Base-by-base conservation (phyloP, 352 stramenopile species). In the Globisporangium paroecandrum region DNA sequence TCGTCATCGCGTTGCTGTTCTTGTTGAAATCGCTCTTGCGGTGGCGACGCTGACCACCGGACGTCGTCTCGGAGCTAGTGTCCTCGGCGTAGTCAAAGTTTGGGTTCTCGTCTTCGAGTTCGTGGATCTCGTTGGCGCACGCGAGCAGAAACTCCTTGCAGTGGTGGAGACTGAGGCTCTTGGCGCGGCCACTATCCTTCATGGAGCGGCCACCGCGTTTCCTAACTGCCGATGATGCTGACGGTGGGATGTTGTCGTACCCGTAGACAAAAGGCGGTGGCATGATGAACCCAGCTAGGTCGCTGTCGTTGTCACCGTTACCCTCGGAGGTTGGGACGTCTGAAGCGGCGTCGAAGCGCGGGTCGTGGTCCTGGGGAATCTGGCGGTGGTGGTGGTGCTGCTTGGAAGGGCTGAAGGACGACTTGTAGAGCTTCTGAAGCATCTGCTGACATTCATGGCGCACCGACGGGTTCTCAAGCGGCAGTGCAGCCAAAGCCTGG, bases 81-180 rank as follows among this genome's bases (percentile, higher is more conserved):
- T 87, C 75, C 36, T 90, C 83, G 22, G 81, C 81, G 51, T 94
- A 92, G 75, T 94, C 86, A 34, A 92, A 91, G 54, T 69, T 69
- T 9, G 84, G 75, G 62, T 82, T 78, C n/a, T 80, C 74, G 18
- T 87, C 85, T 53, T 94, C 83, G 12, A 92, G 74, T 25, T 94
- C 83, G 69, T 90, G 80, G 73, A 94, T 92, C 64, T 94, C 83
- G 70, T 92, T 94, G 13, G 79, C 81, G 65, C 83, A 92, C 32
- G 85, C 83, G 8, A 91, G 77, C 53, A 94, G 60, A 59, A 92
- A 94, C 29, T 79, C 75, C 57, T 82, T 85, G 73, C 84, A 91
- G 64, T 86, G 77, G 55, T 77, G 68, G 9, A 89, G 63, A 27
- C 77, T 89, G 32, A 80, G 55, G 24, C 73, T 74, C 64, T 82